phyloP scores from a whole-genome alignment of 2,329 filamentous ascomycete species.

The Fusarium nematophilum region DNA sequence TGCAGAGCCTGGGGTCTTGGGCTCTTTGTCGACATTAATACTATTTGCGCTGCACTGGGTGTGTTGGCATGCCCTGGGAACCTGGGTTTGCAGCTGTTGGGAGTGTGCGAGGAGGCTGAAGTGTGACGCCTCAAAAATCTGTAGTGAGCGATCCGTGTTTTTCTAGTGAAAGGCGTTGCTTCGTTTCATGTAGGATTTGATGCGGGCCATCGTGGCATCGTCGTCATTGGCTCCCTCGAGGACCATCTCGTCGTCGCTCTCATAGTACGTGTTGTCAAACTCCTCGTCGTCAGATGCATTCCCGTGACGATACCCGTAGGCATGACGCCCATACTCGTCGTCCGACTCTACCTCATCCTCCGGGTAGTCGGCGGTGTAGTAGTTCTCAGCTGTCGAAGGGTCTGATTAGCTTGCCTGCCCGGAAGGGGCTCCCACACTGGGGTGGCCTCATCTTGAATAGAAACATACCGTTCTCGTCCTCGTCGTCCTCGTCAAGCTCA shows the following conservation, averaged over 20 bases:
- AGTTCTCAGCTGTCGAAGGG: slow-evolving; percentile 71
- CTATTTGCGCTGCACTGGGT: slow-evolving; percentile 4
- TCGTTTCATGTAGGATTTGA: slow-evolving; percentile 52
- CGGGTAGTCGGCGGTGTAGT: slow-evolving; percentile 83
- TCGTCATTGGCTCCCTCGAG: slow-evolving; percentile 52
- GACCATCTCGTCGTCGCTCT: slow-evolving; percentile 52
- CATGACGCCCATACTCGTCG: slow-evolving; percentile 61
- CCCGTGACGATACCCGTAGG: slow-evolving; percentile 65
- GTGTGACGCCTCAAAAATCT: slow-evolving; percentile 30
- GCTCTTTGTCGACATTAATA: background rate
- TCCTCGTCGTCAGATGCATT: slow-evolving; percentile 68
- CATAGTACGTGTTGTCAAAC: slow-evolving; percentile 56
- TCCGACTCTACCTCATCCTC: slow-evolving; percentile 82
- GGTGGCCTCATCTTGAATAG: background rate
- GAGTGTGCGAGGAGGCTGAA: slow-evolving; percentile 14
- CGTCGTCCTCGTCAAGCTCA: slow-evolving; percentile 68
- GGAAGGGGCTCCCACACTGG: slow-evolving; percentile 1
- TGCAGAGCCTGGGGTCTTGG: background rate
- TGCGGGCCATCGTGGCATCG: slow-evolving; percentile 53
- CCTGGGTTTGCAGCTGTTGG: slow-evolving; percentile 8
- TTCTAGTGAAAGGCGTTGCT: slow-evolving; percentile 44
- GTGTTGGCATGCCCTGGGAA: background rate
- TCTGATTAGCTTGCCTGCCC: slow-evolving; percentile 26
- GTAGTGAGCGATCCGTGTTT: background rate
- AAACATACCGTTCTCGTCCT: slow-evolving; percentile 71